Conservation (phyloP, 1,139 yeast species). For the Protomyces macrosporus region DNA sequence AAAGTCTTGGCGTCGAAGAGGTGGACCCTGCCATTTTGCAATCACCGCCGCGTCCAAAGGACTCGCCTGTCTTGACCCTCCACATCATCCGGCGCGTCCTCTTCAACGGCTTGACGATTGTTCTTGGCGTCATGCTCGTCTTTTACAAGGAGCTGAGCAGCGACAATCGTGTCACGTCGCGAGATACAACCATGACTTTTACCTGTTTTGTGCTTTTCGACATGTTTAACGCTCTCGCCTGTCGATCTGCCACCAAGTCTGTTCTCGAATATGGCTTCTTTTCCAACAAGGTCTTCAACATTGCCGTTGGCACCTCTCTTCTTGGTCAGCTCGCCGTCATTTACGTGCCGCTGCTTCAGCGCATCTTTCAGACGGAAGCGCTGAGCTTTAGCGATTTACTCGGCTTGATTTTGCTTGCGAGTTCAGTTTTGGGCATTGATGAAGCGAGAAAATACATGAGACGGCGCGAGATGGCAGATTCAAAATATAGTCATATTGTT, state of each 20-base stretch:
- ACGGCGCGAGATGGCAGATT: neutral
- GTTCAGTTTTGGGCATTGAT: slow-evolving; percentile 79
- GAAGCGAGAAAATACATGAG: slow-evolving; percentile 59
- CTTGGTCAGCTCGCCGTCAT: slow-evolving; percentile 91
- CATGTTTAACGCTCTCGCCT: slow-evolving; percentile 90
- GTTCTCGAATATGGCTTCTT: slow-evolving; percentile 70
- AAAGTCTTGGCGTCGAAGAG: slow-evolving; percentile 93
- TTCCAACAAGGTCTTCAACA: slow-evolving; percentile 80
- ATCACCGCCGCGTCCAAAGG: slow-evolving; percentile 84
- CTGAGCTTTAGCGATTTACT: slow-evolving; percentile 61
- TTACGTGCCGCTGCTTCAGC: slow-evolving; percentile 85
- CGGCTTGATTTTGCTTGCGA: slow-evolving; percentile 58
- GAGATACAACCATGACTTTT: slow-evolving; percentile 96
- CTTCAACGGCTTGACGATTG: slow-evolving; percentile 66
- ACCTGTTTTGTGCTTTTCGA: slow-evolving; percentile 93
- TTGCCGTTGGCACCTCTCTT: slow-evolving; percentile 84
- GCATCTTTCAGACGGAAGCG: slow-evolving; percentile 90
- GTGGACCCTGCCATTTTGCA: slow-evolving; percentile 93
- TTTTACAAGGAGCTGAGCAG: slow-evolving; percentile 80
- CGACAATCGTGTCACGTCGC: slow-evolving; percentile 65
- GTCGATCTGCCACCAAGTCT: slow-evolving; percentile 81
- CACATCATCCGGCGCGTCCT: slow-evolving; percentile 65
- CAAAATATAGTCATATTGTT: neutral
- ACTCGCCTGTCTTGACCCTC: slow-evolving; percentile 70
- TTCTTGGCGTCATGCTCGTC: slow-evolving; percentile 74